Conservation (phyloP, 2,329 filamentous ascomycete species). For the Cladophialophora yegresii region DNA sequence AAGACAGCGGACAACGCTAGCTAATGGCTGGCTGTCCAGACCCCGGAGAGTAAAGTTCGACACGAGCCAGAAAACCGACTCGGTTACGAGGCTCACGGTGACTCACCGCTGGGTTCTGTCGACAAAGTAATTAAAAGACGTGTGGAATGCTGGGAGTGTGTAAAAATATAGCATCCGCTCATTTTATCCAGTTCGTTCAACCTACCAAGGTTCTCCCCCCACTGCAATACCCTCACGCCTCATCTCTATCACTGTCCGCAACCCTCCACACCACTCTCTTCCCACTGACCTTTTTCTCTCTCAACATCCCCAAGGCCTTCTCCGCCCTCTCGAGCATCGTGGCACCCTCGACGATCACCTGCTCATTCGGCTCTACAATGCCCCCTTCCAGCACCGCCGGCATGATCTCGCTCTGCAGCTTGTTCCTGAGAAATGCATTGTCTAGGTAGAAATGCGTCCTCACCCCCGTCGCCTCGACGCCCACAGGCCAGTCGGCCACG, state of each 20-base stretch:
- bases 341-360: constrained; percentile 46
- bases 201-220: too few relatives aligned
- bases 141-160: too few relatives aligned
- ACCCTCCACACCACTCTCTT: constrained; percentile 36
- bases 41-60: too few relatives aligned
- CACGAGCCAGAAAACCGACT: too few relatives aligned
- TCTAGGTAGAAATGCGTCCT: constrained; percentile 58
- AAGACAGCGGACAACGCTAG: too few relatives aligned
- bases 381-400: constrained; percentile 49
- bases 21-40: too few relatives aligned
- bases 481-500: constrained; percentile 54
- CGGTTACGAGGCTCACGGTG: too few relatives aligned
- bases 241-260: constrained; percentile 10
- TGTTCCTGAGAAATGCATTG: constrained; percentile 58
- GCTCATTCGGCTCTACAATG: constrained; percentile 47
- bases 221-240: not conserved
- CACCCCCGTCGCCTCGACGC: constrained; percentile 57
- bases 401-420: constrained; percentile 59
- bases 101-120: too few relatives aligned
- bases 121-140: too few relatives aligned
- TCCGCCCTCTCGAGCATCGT: constrained; percentile 48
- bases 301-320: constrained; percentile 48
- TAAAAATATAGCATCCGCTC: too few relatives aligned
- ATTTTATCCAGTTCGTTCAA: too few relatives aligned
- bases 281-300: constrained; percentile 49